phyloP scores from a whole-genome alignment of 441 rosid species.

The Brassica balearica region DNA sequence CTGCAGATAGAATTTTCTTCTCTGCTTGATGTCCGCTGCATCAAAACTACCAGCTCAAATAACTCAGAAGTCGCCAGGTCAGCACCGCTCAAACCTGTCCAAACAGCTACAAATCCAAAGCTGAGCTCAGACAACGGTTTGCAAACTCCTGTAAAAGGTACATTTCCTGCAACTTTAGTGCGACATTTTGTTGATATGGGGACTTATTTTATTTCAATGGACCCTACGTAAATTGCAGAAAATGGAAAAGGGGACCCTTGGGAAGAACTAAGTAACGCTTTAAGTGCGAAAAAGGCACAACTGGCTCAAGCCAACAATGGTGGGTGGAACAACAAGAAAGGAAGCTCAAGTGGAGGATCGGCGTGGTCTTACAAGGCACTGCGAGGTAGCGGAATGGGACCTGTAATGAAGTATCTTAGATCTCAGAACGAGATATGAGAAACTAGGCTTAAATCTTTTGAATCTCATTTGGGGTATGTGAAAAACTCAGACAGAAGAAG shows the following conservation, averaged over 20 bases:
- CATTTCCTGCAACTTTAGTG: neutral
- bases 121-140: conserved; percentile 38
- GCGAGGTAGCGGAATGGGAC: conserved; percentile 85
- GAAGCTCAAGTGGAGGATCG: conserved; percentile 57
- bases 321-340: conserved; percentile 55
- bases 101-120: conserved; percentile 41
- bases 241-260: conserved; percentile 57
- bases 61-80: conserved; percentile 29
- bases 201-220: neutral
- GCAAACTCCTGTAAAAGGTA: conserved; percentile 52
- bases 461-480: conserved; percentile 21
- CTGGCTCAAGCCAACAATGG: conserved; percentile 62
- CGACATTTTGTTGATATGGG: conserved; percentile 20
- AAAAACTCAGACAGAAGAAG: conserved; percentile 23
- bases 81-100: conserved; percentile 35
- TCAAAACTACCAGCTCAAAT: conserved; percentile 50
- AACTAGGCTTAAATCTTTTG: neutral
- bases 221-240: conserved; percentile 44
- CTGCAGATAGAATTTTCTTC: conserved; percentile 77
- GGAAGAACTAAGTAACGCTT: conserved; percentile 75
- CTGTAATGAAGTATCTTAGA: conserved; percentile 77
- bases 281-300: conserved; percentile 72
- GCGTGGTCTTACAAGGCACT: conserved; percentile 55
- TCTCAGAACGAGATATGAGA: conserved; percentile 62
- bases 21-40: conserved; percentile 71